phyloP scores from a whole-genome alignment of 805 yeast species.

The Starmerella bombi region DNA sequence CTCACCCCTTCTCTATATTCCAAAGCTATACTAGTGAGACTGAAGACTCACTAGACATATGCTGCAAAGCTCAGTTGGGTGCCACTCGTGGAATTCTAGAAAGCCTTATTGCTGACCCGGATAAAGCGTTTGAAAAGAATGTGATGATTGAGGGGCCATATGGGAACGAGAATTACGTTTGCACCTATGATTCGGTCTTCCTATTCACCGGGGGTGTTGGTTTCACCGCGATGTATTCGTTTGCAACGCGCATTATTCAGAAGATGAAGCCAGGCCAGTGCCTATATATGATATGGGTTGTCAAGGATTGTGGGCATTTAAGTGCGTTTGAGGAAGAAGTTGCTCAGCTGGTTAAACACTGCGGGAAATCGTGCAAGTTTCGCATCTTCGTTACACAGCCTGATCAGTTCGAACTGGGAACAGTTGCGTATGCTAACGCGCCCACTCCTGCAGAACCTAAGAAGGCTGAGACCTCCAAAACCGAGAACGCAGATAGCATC shows the following conservation, averaged over 20 bases:
- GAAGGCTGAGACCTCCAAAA: background rate
- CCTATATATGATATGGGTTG: conserved; percentile 21
- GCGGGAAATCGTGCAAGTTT: conserved; percentile 6
- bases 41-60: conserved; percentile 33
- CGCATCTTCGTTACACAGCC: conserved; percentile 15
- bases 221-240: conserved; percentile 42
- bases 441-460: background rate
- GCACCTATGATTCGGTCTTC: conserved; percentile 35
- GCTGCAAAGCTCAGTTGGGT: conserved; percentile 42
- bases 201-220: conserved; percentile 57
- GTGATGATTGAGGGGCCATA: conserved; percentile 51
- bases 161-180: conserved; percentile 38
- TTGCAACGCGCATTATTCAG: conserved; percentile 30
- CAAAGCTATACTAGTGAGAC: conserved; percentile 26
- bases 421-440: background rate
- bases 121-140: conserved; percentile 24
- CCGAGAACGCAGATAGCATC: background rate
- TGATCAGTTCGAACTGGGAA: conserved; percentile 6
- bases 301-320: conserved; percentile 31
- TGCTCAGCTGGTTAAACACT: conserved; percentile 27
- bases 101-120: conserved; percentile 25
- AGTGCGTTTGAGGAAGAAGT: conserved; percentile 41
- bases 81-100: conserved; percentile 34
- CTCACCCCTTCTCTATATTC: conserved; percentile 53
- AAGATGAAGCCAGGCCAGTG: conserved; percentile 12